Conservation (phyloP, 176 grass and related monocot genomes). For the Raddia distichophylla region DNA sequence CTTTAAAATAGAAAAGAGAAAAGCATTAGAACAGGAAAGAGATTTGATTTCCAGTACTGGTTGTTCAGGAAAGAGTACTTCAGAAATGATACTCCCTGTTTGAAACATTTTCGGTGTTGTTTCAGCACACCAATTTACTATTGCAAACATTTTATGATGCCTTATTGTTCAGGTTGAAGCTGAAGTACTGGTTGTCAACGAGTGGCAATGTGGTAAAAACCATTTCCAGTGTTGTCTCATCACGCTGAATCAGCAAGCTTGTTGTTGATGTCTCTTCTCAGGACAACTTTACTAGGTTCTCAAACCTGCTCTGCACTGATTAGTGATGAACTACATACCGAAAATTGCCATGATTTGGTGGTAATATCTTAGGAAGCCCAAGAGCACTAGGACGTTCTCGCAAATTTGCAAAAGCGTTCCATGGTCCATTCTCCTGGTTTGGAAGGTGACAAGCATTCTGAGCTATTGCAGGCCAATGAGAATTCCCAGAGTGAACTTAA, state of each 20-base stretch:
- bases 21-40: background rate
- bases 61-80: no score
- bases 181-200: slow-evolving; percentile 56
- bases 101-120: background rate
- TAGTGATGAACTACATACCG: slow-evolving; percentile 10
- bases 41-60: no score
- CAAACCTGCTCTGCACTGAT: background rate
- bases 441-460: slow-evolving; percentile 23
- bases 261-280: slow-evolving; percentile 57
- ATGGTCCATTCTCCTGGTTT: slow-evolving; percentile 49
- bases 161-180: slow-evolving; percentile 55
- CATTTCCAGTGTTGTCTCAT: slow-evolving; percentile 52
- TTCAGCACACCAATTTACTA: background rate
- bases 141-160: slow-evolving; percentile 3
- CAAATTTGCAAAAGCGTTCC: no score
- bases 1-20: background rate
- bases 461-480: slow-evolving; percentile 30
- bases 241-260: slow-evolving; percentile 50
- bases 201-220: slow-evolving; percentile 50
- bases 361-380: slow-evolving; percentile 52
- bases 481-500: slow-evolving; percentile 38
- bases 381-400: slow-evolving; percentile 34
- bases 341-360: slow-evolving; percentile 18
- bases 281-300: slow-evolving; percentile 49
- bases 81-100: slow-evolving; percentile 3